These are phyloP conservation scores for Diaporthe velutina DNA, from an alignment of 2,329 filamentous ascomycete genomes.

Conservation along the genomic window DNA sequence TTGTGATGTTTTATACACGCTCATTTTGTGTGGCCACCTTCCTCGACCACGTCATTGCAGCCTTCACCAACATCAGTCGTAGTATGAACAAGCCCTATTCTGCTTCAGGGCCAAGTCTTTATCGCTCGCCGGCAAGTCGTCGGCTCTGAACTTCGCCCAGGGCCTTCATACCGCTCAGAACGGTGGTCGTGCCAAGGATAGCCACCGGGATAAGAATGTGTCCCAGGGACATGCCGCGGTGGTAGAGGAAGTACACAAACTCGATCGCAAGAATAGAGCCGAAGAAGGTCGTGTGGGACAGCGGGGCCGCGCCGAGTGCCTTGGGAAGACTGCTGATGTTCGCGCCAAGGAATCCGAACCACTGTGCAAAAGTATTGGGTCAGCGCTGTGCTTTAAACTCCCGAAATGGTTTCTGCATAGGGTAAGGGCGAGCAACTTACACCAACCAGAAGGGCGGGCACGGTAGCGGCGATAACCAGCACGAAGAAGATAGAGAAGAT, in stretches of 20 bases:
- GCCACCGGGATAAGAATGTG: slow-evolving; percentile 82
- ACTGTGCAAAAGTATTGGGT: slow-evolving; percentile 62
- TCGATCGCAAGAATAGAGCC: slow-evolving; percentile 90
- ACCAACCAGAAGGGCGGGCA: slow-evolving; percentile 79
- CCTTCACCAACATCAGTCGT: not conserved
- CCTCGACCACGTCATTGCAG: not conserved
- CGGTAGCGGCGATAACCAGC: slow-evolving; percentile 76
- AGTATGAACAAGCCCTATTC: not conserved
- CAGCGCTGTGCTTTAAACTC: not conserved
- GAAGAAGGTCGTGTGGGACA: slow-evolving; percentile 88
- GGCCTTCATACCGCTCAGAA: slow-evolving; percentile 90
- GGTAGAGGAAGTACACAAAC: slow-evolving; percentile 94
- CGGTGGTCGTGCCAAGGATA: slow-evolving; percentile 77
- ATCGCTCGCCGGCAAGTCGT: slow-evolving; percentile 80
- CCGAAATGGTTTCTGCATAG: not conserved
- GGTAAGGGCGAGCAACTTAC: slow-evolving; percentile 61
- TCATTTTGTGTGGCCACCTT: not conserved
- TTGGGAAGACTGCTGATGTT: slow-evolving; percentile 84
- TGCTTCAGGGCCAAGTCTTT: slow-evolving; percentile 40
- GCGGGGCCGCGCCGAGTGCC: slow-evolving; percentile 80
- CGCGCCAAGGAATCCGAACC: slow-evolving; percentile 80
- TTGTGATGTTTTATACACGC: slow-evolving; percentile 34
- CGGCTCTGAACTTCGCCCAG: slow-evolving; percentile 93
- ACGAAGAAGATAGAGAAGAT: slow-evolving; percentile 84
- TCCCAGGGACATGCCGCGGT: slow-evolving; percentile 92